Base-by-base conservation (phyloP, 306 rosid genomes). In the Boehmeria nivea region DNA sequence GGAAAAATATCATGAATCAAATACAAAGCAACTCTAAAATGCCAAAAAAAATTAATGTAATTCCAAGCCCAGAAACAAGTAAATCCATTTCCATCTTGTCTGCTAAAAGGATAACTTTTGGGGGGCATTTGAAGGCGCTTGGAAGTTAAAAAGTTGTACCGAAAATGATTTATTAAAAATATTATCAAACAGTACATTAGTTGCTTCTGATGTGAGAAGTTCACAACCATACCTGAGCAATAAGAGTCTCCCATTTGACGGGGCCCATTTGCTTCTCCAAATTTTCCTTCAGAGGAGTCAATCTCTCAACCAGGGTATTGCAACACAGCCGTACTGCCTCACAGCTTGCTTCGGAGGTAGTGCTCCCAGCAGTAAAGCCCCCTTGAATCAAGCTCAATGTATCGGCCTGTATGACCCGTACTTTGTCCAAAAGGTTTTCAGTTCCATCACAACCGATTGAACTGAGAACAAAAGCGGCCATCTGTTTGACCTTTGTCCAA, bases 401-500 rank as follows among this genome's bases (percentile, higher is more conserved):
- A 73, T 87, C 98, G 12, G 96, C 67, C 66, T 87, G 98, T 59
- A 87, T 65, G 52, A 87, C 89, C 31, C 96, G 76, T 20, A 87
- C 64, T 67, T 80, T 87, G 25, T 84, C 81, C 61, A 78, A 58
- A 54, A 90, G 71, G 38, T 63, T 66, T 10, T 34, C 60, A 16
- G 40, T 72, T 71, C 67, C 79, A 48, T 74, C 71, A 57, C 94
- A 82, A 45, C 73, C 71, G 61, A 91, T 67, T 57, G 70, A 65
- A 44, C 78, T 49, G 22, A 91, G 96, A 54, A 76, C 76, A 75
- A 65, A 91, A 46, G 96, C 95, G 51, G 83, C 77, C 91, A 76
- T 81, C 74, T 91, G 96, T 67, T 83, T 87, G 12, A 75, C 98
- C 85, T 91, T 91, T 37, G 96, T 91, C 98, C 98, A 91, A 6